Percentiles rank a stretch among this genome's conserved stretches.
Evolutionary conservation across 306 rosid genomes (phyloP).

Genomic region (Luffa aegyptiaca): DNA sequence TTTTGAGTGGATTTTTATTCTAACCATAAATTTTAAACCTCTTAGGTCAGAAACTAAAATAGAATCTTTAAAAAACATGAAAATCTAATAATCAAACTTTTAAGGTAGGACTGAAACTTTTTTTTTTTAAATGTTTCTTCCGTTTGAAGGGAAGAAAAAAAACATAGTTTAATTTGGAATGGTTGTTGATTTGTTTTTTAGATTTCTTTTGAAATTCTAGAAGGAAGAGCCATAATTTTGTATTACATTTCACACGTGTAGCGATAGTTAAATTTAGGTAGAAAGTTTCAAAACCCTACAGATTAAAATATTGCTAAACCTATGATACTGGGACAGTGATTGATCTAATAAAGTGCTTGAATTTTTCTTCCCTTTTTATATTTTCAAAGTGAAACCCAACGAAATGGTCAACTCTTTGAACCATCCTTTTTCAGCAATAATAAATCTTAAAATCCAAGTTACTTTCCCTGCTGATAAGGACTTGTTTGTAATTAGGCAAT

Average conservation of each 20-base stretch:
- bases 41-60: too few species aligned
- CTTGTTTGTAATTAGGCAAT: too few species aligned
- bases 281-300: background rate
- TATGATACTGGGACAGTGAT: background rate
- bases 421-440: background rate
- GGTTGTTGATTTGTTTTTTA: background rate
- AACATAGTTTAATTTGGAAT: background rate
- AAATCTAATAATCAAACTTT: background rate
- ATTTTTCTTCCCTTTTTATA: background rate
- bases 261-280: background rate
- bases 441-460: background rate
- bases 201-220: background rate
- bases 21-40: too few species aligned
- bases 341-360: background rate
- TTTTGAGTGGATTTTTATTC: too few species aligned
- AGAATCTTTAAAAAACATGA: too few species aligned
- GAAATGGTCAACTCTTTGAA: conserved; percentile 6
- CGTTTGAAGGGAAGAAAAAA: background rate
- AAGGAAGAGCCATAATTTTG: background rate
- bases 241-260: background rate
- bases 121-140: background rate
- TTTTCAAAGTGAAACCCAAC: background rate
- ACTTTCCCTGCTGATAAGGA: background rate
- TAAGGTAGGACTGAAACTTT: background rate
- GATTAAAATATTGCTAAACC: background rate